A percentile compares a stretch with the other conserved stretches of the same genome.
phyloP scores from a whole-genome alignment of 1,284 basidiomycete genomes.

The Grifola frondosa region DNA sequence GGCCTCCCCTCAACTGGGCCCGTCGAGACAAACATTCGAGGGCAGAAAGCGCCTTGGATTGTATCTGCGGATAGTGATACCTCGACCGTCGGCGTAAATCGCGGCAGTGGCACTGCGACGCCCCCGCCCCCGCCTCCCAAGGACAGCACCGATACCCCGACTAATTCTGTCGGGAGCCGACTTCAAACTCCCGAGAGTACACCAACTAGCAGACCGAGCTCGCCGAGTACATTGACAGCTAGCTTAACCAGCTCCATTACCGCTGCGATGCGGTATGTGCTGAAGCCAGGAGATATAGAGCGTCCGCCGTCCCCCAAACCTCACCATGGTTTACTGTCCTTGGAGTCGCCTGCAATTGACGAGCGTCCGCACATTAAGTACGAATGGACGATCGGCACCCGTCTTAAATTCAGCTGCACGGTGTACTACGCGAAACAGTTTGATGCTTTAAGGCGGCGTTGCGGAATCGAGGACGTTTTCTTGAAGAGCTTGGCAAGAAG shows the following conservation, averaged over 20 bases:
- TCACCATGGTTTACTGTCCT: constrained; percentile 31
- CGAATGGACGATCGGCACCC: constrained; percentile 71
- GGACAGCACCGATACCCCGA: constrained; percentile 15
- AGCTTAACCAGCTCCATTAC: constrained; percentile 53
- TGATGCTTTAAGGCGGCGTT: constrained; percentile 60
- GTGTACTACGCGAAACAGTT: constrained; percentile 81
- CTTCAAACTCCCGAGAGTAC: constrained; percentile 4
- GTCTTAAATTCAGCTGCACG: constrained; percentile 72
- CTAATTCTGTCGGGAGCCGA: no score
- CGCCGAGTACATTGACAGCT: constrained; percentile 39
- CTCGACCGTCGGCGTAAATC: constrained; percentile 35
- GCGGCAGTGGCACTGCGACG: constrained; percentile 5
- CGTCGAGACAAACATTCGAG: constrained; percentile 40
- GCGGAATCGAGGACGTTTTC: constrained; percentile 65
- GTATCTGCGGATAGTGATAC: constrained; percentile 37
- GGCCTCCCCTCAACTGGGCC: constrained; percentile 30
- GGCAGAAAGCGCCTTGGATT: constrained; percentile 40
- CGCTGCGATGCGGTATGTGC: constrained; percentile 57
- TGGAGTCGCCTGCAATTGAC: constrained; percentile 47
- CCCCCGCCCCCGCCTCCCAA: constrained; percentile 33
- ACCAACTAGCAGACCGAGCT: constrained; percentile 9
- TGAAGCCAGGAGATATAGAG: constrained; percentile 37
- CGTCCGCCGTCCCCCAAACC: constrained; percentile 22
- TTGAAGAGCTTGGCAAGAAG: constrained; percentile 61
- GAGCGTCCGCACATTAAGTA: constrained; percentile 78